These are phyloP conservation scores for Aureobasidium sp. DNA, from an alignment of 2,329 filamentous ascomycete genomes.

Conservation along the genomic window DNA sequence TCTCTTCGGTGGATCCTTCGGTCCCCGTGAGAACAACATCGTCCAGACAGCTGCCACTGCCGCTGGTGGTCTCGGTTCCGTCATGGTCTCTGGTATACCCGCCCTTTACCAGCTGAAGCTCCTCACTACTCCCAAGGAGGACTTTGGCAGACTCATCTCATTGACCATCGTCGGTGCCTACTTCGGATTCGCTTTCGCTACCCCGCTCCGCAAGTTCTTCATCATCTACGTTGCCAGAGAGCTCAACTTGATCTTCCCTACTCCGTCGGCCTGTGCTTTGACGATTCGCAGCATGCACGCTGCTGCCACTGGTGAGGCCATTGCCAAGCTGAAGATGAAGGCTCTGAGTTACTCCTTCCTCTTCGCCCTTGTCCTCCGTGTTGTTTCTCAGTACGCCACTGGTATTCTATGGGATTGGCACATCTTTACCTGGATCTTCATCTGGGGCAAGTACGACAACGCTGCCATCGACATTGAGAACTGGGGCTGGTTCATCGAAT, in stretches of 20 bases:
- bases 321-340: slow-evolving; percentile 64
- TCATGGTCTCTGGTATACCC: slow-evolving; percentile 66
- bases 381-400: slow-evolving; percentile 64
- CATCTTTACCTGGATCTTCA: slow-evolving; percentile 42
- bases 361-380: slow-evolving; percentile 55
- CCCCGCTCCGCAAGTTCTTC: slow-evolving; percentile 44
- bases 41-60: slow-evolving; percentile 65
- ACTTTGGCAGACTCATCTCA: slow-evolving; percentile 65
- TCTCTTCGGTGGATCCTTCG: slow-evolving; percentile 60
- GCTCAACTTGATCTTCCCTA: slow-evolving; percentile 64
- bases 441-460: slow-evolving; percentile 58
- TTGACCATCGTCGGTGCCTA: slow-evolving; percentile 68
- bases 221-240: slow-evolving; percentile 60
- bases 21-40: slow-evolving; percentile 68
- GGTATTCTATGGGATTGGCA: slow-evolving; percentile 60
- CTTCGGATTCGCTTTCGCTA: slow-evolving; percentile 71
- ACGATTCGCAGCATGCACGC: slow-evolving; percentile 69
- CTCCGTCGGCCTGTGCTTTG: slow-evolving; percentile 64
- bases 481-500: slow-evolving; percentile 68
- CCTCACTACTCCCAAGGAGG: slow-evolving; percentile 55
- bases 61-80: slow-evolving; percentile 60
- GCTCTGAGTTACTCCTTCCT: slow-evolving; percentile 58
- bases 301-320: slow-evolving; percentile 52
- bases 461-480: slow-evolving; percentile 59
- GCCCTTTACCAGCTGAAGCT: slow-evolving; percentile 65